phyloP scores from a whole-genome alignment of 2,329 filamentous ascomycete genomes.

The Raffaelea albimanens region DNA sequence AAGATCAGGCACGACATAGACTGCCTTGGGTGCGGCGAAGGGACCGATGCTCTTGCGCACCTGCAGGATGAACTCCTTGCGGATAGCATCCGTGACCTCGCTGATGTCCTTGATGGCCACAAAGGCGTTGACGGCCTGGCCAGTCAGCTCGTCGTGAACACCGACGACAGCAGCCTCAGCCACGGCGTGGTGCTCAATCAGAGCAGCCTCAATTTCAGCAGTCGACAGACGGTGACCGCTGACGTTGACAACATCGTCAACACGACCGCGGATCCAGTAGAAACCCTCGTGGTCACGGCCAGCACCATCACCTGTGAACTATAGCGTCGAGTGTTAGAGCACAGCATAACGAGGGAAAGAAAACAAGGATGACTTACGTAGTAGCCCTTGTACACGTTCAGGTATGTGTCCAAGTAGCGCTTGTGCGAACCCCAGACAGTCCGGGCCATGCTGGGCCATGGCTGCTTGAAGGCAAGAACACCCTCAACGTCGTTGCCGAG shows the following conservation, averaged over 20 bases:
- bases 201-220: constrained; percentile 92
- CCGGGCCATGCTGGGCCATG: constrained; percentile 97
- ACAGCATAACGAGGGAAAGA: constrained; percentile 2
- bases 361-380: constrained; percentile 56
- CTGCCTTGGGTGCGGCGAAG: constrained; percentile 90
- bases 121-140: constrained; percentile 95
- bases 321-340: constrained; percentile 4
- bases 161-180: constrained; percentile 95
- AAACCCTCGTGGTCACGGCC: constrained; percentile 96
- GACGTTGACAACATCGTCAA: constrained; percentile 98
- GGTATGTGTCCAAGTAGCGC: constrained; percentile 96
- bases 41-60: constrained; percentile 96
- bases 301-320: constrained; percentile 90
- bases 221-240: constrained; percentile 93
- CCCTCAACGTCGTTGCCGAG: constrained; percentile 95
- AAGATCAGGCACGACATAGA: constrained; percentile 84
- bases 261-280: constrained; percentile 98
- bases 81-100: constrained; percentile 67
- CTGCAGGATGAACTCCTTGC: constrained; percentile 89
- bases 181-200: constrained; percentile 83
- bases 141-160: constrained; percentile 84
- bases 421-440: constrained; percentile 97
- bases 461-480: constrained; percentile 91
- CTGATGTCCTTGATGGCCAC: constrained; percentile 82
- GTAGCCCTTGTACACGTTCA: constrained; percentile 96